Evolutionary conservation across 2,329 filamentous ascomycete species (phyloP).

Genomic region (Neocucurbitaria cava): DNA sequence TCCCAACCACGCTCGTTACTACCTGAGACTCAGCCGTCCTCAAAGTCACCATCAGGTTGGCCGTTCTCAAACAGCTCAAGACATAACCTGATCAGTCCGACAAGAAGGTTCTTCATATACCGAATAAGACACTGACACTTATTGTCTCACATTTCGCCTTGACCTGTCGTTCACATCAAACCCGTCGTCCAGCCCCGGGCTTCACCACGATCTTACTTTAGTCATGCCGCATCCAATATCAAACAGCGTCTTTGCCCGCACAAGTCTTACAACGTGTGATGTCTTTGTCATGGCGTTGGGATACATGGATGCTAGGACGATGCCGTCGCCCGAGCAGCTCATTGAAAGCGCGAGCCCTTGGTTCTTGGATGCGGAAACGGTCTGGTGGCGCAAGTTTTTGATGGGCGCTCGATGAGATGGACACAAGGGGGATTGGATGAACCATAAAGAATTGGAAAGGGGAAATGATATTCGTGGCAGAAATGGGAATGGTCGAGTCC

Average conservation of each 20-base stretch:
- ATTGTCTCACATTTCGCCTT: not conserved
- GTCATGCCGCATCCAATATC: constrained; percentile 39
- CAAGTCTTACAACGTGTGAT: constrained; percentile 43
- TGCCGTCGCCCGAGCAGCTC: constrained; percentile 38
- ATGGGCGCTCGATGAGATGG: constrained; percentile 64
- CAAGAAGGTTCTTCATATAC: not conserved
- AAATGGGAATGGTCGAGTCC: too few species aligned
- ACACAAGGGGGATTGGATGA: not conserved
- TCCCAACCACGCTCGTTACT: constrained; percentile 10
- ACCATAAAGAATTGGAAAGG: not conserved
- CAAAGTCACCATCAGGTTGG: not conserved
- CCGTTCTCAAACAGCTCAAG: not conserved
- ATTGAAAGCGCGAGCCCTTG: constrained; percentile 40
- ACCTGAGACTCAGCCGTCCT: not conserved
- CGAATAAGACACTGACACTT: not conserved
- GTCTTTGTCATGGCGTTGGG: constrained; percentile 41
- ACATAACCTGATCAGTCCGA: not conserved
- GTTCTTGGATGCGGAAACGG: constrained; percentile 42
- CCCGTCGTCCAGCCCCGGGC: not conserved
- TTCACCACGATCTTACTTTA: not conserved
- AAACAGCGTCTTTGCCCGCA: constrained; percentile 38
- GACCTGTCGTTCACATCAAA: not conserved
- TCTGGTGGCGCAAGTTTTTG: constrained; percentile 42
- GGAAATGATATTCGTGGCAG: too few species aligned
- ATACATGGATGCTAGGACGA: constrained; percentile 24